phyloP scores from a whole-genome alignment of 805 yeast species.

The Maudiozyma turicensis region DNA sequence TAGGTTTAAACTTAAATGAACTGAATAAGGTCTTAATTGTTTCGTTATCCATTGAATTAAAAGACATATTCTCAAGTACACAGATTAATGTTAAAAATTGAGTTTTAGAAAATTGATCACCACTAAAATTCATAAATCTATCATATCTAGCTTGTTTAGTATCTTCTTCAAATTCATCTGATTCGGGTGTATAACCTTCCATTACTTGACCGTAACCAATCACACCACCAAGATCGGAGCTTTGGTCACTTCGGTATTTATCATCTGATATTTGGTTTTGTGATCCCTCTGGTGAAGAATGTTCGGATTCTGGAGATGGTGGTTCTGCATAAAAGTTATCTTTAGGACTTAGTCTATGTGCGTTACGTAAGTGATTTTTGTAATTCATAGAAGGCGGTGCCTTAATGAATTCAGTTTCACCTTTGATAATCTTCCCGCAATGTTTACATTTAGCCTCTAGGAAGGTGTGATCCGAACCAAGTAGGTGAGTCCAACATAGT shows the following conservation, averaged over 20 bases:
- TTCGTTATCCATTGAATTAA: conserved; percentile 3
- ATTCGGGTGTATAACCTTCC: not conserved
- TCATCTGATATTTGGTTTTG: no score
- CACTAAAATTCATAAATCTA: not conserved
- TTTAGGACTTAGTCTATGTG: conserved; percentile 1
- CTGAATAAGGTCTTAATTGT: conserved; percentile 3
- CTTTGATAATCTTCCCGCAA: conserved; percentile 4
- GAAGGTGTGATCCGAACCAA: conserved; percentile 4
- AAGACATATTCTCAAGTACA: conserved; percentile 9
- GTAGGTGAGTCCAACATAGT: conserved; percentile 10
- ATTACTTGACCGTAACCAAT: no score
- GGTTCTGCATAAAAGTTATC: no score
- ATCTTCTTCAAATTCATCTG: not conserved
- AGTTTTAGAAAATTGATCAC: not conserved
- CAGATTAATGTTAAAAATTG: conserved; percentile 5
- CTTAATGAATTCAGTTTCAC: not conserved
- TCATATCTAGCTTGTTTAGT: not conserved
- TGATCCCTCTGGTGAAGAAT: no score
- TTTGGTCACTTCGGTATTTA: no score
- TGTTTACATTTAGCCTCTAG: conserved; percentile 8
- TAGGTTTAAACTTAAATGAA: not conserved
- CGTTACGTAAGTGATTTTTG: conserved; percentile 5
- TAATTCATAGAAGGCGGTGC: not conserved
- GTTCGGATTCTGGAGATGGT: no score
- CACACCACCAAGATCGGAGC: no score